A percentile compares a stretch with the other conserved stretches of the same genome.
These are phyloP conservation scores for Colletotrichum sp. DNA, from an alignment of 2,329 filamentous ascomycete genomes.

Conservation along the genomic window DNA sequence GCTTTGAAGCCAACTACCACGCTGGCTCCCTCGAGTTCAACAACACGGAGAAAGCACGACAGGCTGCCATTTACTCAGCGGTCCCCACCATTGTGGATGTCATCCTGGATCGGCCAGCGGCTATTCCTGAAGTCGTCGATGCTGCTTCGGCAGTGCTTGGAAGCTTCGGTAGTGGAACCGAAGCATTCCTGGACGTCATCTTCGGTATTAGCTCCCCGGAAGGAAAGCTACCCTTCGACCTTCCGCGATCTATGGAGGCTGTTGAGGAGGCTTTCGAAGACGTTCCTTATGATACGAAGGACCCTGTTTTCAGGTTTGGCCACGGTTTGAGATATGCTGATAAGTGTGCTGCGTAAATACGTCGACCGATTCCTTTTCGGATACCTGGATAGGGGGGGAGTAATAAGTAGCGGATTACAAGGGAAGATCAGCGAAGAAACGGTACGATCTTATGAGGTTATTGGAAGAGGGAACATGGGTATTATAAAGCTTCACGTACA, in stretches of 20 bases:
- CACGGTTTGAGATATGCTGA: conserved; percentile 25
- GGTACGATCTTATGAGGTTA: background rate
- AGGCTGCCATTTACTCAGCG: conserved; percentile 37
- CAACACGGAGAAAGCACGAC: conserved; percentile 27
- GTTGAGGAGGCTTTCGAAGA: conserved; percentile 37
- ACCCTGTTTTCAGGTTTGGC: conserved; percentile 34
- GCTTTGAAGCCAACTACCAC: conserved; percentile 43
- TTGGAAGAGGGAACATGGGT: background rate
- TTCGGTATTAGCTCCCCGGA: conserved; percentile 41
- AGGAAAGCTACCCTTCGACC: conserved; percentile 50
- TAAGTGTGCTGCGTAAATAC: background rate
- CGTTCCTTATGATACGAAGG: conserved; percentile 31
- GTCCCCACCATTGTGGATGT: conserved; percentile 49
- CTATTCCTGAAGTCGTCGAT: conserved; percentile 45
- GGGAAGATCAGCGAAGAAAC: background rate
- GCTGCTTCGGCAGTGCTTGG: conserved; percentile 41
- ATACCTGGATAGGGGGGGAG: background rate
- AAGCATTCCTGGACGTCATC: conserved; percentile 49
- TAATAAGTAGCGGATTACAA: background rate
- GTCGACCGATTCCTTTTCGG: background rate
- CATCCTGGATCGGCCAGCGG: conserved; percentile 45
- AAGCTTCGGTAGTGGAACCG: conserved; percentile 43
- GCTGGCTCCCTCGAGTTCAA: conserved; percentile 46
- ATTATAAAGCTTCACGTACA: background rate
- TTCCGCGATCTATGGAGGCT: conserved; percentile 48